phyloP scores from a whole-genome alignment of 2,329 filamentous ascomycete species.

The Ceratocystis huliohia region DNA sequence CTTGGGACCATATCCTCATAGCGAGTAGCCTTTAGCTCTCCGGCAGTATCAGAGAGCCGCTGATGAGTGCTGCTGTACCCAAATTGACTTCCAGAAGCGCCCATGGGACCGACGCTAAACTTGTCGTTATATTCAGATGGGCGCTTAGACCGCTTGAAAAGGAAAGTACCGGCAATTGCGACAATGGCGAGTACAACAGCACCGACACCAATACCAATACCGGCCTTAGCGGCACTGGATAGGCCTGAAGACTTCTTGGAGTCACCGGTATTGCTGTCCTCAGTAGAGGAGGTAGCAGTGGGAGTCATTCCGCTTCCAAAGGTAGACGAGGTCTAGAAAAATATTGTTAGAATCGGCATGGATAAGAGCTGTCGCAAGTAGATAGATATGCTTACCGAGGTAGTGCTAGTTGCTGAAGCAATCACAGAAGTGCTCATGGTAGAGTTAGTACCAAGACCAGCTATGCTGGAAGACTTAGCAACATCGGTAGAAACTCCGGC shows the following conservation, averaged over 20 bases:
- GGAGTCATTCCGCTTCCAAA: constrained; percentile 4
- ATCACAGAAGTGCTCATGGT: constrained; percentile 15
- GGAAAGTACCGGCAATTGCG: constrained; percentile 30
- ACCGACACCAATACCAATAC: constrained; percentile 34
- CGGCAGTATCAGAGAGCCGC: constrained; percentile 11
- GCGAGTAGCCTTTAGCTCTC: constrained; percentile 38
- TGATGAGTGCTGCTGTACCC: constrained; percentile 18
- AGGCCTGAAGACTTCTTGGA: constrained; percentile 26
- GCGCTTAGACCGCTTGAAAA: constrained; percentile 27
- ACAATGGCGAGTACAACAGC: constrained; percentile 27
- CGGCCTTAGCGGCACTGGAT: constrained; percentile 35
- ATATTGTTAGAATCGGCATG: not conserved
- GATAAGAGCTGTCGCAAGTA: not conserved
- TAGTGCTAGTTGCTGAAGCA: not conserved
- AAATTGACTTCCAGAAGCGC: constrained; percentile 32
- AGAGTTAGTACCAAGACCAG: constrained; percentile 18
- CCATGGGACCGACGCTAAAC: constrained; percentile 36
- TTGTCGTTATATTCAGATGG: constrained; percentile 17
- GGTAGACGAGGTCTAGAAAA: not conserved
- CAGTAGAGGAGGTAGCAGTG: constrained; percentile 9
- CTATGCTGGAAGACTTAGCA: not conserved
- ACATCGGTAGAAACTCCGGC: constrained; percentile 5
- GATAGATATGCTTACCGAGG: not conserved
- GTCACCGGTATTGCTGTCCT: constrained; percentile 12
- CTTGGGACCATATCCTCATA: constrained; percentile 48